Conservation (phyloP, 331 rosid species). For the Acacia pycnantha region DNA sequence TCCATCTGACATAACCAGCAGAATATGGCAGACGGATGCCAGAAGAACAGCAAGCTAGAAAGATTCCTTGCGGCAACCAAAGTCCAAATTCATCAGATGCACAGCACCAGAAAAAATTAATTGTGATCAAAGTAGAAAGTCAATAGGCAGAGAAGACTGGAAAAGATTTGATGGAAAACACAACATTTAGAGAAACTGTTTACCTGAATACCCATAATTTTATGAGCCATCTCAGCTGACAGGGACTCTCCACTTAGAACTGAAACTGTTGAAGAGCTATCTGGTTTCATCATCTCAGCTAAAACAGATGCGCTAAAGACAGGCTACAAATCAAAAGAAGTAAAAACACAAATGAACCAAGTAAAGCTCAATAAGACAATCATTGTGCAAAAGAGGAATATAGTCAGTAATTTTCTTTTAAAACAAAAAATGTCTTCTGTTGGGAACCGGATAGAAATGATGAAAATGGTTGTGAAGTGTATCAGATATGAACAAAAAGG, state of each 20-base stretch:
- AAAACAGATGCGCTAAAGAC: constrained; percentile 78
- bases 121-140: neutral
- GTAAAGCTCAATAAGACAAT: neutral
- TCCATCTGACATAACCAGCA: constrained; percentile 88
- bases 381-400: neutral
- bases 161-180: neutral
- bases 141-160: neutral
- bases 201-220: constrained; percentile 87
- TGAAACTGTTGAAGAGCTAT: constrained; percentile 72
- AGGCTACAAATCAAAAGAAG: constrained; percentile 52
- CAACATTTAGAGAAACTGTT: neutral
- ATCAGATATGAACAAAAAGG: neutral
- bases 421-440: neutral
- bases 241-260: constrained; percentile 62
- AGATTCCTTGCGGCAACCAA: constrained; percentile 62
- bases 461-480: neutral
- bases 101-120: neutral
- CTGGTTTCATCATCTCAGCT: constrained; percentile 89
- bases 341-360: neutral
- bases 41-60: constrained; percentile 80
- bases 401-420: neutral
- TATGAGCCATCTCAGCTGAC: constrained; percentile 88
- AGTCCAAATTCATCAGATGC: constrained; percentile 36
- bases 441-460: neutral
- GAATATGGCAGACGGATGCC: constrained; percentile 65